Conservation (phyloP, 1,284 basidiomycete genomes). For the Malassezia slooffiae region DNA sequence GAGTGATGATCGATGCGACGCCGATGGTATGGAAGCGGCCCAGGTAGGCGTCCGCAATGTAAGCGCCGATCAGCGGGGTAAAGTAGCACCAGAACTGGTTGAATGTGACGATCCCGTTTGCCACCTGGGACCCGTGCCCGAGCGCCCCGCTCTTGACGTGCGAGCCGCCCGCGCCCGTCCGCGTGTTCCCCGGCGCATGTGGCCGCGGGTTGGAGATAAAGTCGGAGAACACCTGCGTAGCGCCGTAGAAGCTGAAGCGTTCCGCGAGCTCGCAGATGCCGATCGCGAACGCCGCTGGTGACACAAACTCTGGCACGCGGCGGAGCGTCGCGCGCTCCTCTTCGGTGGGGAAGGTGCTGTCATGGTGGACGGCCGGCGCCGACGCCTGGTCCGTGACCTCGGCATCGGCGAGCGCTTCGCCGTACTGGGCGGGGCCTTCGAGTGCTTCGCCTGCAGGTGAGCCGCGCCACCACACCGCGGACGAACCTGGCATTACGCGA, state of each 20-base stretch:
- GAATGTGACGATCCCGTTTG: constrained; percentile 42
- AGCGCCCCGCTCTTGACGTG: constrained; percentile 24
- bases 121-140: constrained; percentile 35
- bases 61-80: constrained; percentile 42
- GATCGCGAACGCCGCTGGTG: constrained; percentile 34
- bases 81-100: constrained; percentile 43
- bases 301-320: constrained; percentile 38
- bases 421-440: no score
- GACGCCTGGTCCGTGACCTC: no score
- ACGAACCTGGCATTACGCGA: no score
- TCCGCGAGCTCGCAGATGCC: constrained; percentile 45
- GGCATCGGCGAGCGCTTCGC: no score
- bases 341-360: constrained; percentile 31
- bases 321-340: constrained; percentile 35
- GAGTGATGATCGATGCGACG: constrained; percentile 46
- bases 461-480: no score
- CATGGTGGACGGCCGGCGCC: no score
- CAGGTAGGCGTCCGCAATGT: constrained; percentile 48
- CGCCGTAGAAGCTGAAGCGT: constrained; percentile 45
- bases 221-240: constrained; percentile 38
- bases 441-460: no score
- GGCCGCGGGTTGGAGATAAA: constrained; percentile 38
- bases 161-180: constrained; percentile 25
- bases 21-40: constrained; percentile 51
- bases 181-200: constrained; percentile 17